Conservation (phyloP, 305 asterid species). For the Solanum hybrid region DNA sequence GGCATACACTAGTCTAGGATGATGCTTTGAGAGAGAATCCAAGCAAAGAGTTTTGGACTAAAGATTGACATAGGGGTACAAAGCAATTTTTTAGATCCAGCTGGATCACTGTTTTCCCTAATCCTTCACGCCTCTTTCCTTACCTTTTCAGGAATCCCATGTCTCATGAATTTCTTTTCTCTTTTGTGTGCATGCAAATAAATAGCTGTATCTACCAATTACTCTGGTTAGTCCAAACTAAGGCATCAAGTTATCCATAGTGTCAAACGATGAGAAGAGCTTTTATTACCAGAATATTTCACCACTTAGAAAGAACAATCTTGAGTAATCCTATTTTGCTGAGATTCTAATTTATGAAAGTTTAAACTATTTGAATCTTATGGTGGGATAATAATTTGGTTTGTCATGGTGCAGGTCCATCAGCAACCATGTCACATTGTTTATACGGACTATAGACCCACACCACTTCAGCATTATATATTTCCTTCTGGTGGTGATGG, state of each 20-base stretch:
- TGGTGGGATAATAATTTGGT: conserved; percentile 13
- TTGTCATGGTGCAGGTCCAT: conserved; percentile 62
- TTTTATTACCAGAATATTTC: neutral
- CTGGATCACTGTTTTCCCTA: neutral
- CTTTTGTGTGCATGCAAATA: neutral
- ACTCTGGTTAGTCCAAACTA: neutral
- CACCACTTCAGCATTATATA: conserved; percentile 94
- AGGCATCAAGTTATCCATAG: neutral
- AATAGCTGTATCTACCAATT: neutral
- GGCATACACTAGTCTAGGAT: neutral
- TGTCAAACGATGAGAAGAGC: neutral
- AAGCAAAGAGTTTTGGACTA: neutral
- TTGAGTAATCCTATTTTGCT: neutral
- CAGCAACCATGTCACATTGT: conserved; percentile 97
- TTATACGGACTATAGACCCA: conserved; percentile 93
- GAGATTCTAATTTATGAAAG: neutral
- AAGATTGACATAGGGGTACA: neutral
- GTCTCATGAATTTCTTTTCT: neutral
- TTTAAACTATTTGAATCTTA: neutral
- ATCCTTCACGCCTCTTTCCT: neutral
- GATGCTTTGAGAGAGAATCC: neutral
- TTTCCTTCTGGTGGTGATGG: conserved; percentile 97
- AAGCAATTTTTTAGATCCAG: neutral
- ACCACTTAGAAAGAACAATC: neutral
- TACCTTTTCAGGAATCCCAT: neutral